phyloP scores from a whole-genome alignment of 257 asterid genomes.

The Echium plantagineum region DNA sequence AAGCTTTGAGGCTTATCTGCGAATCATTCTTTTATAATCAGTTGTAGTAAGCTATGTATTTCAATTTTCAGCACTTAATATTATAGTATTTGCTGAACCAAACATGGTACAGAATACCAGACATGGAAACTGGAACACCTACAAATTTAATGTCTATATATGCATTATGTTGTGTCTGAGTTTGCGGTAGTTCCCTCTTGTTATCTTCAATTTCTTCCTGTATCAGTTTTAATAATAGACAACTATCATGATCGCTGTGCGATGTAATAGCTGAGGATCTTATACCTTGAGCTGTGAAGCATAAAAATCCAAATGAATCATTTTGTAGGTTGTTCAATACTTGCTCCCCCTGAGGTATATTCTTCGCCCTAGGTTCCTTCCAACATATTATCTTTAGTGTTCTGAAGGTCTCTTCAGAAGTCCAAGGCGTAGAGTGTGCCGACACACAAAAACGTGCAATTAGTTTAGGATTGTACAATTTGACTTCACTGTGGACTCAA shows the following conservation, averaged over 20 bases:
- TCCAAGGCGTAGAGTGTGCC: too few species aligned
- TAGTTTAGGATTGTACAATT: too few species aligned
- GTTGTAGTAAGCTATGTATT: constrained; percentile 2
- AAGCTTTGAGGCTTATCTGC: not conserved
- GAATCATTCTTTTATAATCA: not conserved
- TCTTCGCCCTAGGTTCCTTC: too few species aligned
- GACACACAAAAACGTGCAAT: too few species aligned
- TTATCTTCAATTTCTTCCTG: not conserved
- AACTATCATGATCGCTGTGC: not conserved
- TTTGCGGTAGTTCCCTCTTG: not conserved
- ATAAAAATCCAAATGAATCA: not conserved
- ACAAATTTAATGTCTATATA: constrained; percentile 1
- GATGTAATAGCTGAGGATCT: not conserved
- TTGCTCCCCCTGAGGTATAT: too few species aligned
- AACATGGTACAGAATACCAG: not conserved
- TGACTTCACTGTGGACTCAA: too few species aligned
- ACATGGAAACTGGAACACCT: not conserved
- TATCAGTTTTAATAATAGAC: not conserved
- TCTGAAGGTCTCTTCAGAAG: too few species aligned
- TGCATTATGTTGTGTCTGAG: not conserved
- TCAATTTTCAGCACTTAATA: not conserved
- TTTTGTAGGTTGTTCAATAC: not conserved
- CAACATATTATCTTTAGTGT: too few species aligned
- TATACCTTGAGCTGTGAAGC: not conserved
- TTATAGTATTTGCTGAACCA: not conserved